Evolutionary conservation across 78 protist species (phyloP), one percentile per base, ranked within the genome.

Genomic region (Polysphondylium violaceum): DNA sequence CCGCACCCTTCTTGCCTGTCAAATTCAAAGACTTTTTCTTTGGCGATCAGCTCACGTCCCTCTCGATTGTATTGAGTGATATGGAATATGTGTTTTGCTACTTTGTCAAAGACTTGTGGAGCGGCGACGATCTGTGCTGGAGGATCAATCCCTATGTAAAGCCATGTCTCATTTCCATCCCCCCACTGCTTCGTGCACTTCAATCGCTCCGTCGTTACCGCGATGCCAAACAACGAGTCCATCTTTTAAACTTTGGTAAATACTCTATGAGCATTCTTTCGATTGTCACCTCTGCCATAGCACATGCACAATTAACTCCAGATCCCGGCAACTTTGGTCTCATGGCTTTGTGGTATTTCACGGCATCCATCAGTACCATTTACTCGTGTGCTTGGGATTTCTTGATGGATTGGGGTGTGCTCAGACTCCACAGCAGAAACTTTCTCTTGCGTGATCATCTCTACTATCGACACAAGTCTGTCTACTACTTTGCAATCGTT

Each of bases 21-120:
- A 81, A 78, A 51, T 89, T 89, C 14, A 73, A 81, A 19, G 94
- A 89, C 41, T 89, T 89, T 76, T 89, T 76, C 29, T 72, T 89
- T 23, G 94, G 88, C 31, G 94, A 89, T 67, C 94, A 89, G 12
- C 53, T 77, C 8, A 64, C 74, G 6, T 76, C 88, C 3, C 29
- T 76, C 2, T 67, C 86, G 12, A 44, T 89, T 58, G 88, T 76
- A 27, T 14, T 89, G 0, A 72, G 87, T n/a, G 94, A 89, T 60
- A 41, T 89, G 1, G 88, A 89, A 44, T 77, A 78, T 55, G 83
- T 59, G 0, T 17, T 89, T 9, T 89, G 94, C 19, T 89, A 23
- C 33, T 89, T 89, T 43, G 79, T 74, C 9, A 77, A 71, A 2
- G 94, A 89, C 41, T 36, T 81, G 7, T 89, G 94, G 94, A 64